Evolutionary conservation across 768 basidiomycete genomes (phyloP).

Genomic region (Naematelia encephala): DNA sequence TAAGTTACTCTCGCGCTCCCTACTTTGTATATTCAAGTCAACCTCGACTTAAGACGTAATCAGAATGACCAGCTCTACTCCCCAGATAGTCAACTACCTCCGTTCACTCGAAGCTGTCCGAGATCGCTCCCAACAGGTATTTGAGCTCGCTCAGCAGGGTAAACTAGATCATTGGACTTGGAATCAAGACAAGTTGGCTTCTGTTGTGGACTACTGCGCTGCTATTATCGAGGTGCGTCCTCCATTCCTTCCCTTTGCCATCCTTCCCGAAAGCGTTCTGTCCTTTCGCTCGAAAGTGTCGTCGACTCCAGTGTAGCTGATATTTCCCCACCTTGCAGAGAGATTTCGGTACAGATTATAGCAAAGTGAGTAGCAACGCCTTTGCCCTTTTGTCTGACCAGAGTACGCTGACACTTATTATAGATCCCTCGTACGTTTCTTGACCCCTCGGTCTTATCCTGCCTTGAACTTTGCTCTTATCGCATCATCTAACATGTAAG

Average conservation of each 20-base stretch:
- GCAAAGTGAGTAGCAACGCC: slow-evolving; percentile 26
- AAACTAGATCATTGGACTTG: slow-evolving; percentile 83
- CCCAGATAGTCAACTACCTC: slow-evolving; percentile 17
- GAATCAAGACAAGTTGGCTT: slow-evolving; percentile 68
- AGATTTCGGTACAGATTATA: slow-evolving; percentile 71
- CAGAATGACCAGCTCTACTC: background rate
- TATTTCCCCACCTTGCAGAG: slow-evolving; percentile 55
- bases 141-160: slow-evolving; percentile 69
- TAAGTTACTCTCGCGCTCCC: no score
- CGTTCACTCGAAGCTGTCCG: slow-evolving; percentile 73
- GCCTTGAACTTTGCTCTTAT: background rate
- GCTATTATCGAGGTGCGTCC: slow-evolving; percentile 69
- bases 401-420: slow-evolving; percentile 1
- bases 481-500: background rate
- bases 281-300: no score
- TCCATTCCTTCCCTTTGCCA: background rate
- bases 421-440: slow-evolving; percentile 30
- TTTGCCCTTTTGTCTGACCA: background rate
- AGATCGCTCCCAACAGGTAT: slow-evolving; percentile 73
- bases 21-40: no score
- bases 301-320: no score
- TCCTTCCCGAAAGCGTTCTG: no score
- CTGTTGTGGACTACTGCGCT: slow-evolving; percentile 70
- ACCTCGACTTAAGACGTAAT: no score
- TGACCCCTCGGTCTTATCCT: no score